Evolutionary conservation across 1,139 yeast species (phyloP), one percentile per base, ranked within the genome.

Genomic region (Protomyces lactucae-debilis): DNA sequence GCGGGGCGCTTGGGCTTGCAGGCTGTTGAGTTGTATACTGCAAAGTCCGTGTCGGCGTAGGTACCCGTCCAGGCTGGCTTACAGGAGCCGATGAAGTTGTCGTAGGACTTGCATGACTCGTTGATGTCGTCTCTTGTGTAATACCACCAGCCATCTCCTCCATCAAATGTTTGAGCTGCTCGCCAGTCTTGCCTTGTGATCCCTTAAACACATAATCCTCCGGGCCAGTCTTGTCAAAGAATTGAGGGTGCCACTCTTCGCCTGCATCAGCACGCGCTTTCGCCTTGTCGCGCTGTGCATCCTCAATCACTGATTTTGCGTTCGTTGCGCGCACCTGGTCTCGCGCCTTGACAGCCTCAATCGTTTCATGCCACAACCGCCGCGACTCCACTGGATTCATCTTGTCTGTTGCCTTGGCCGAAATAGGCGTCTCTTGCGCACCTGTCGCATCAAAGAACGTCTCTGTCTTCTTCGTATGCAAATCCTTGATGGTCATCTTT

Each of bases 361-460:
- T 81, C 0, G 95, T 96, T 55, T 85, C 81, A 57, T 82, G 78
- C 99, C 99, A 93, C 60, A 93, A 78, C 68, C 80, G 83, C 70
- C 96, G 81, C 3, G 96, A 88, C 75, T 93, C 99, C 70, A 80
- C 81, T 21, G 83, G 85, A 60, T 87, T 87, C 76, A 93, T 99
- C 72, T 88, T 93, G 0, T 79, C 80, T 9, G 91, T 66, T 2
- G 95, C 90, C 71, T 95, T 85, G 2, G 89, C 96, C 66, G 77
- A 77, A 23, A 98, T 97, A 66, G 78, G 79, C 45, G 76, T 69
- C 2, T 85, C 84, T 2, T 69, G 70, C 5, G 90, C 81, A 21
- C 77, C 78, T 16, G 73, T 71, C 1, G 95, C 84, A 72, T 93
- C 96, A 69, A 85, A 85, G 25, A 90, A 81, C 0, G 82, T 81